Conservation (phyloP, 345 rosid species). For the Rhizophora apiculata region DNA sequence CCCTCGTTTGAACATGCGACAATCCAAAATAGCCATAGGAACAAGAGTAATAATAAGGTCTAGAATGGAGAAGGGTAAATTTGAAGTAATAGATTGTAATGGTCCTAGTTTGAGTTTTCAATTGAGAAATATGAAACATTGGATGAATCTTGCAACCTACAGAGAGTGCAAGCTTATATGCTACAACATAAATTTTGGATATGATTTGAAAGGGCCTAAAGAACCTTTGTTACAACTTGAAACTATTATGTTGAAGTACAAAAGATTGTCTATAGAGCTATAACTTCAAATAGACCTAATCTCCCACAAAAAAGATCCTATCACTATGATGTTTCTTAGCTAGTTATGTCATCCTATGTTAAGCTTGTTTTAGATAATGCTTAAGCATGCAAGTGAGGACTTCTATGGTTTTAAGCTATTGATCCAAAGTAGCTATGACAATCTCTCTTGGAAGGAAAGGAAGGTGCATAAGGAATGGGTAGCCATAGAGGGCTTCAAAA, state of each 20-base stretch:
- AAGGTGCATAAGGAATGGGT: neutral
- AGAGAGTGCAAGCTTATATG: neutral
- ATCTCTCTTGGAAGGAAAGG: neutral
- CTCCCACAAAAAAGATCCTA: neutral
- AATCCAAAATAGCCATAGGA: neutral
- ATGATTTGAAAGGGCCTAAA: neutral
- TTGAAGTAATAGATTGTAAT: neutral
- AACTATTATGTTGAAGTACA: no score
- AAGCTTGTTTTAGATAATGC: neutral
- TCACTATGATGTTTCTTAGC: neutral
- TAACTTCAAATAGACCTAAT: neutral
- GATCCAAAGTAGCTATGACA: neutral
- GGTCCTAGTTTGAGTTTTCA: neutral
- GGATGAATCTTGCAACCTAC: neutral
- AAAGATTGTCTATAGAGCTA: neutral
- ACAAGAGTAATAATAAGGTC: neutral
- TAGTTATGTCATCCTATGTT: neutral
- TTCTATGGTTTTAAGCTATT: neutral
- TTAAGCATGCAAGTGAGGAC: neutral
- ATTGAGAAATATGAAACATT: neutral
- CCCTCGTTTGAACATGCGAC: neutral
- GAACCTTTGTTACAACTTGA: neutral
- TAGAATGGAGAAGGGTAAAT: neutral
- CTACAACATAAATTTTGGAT: neutral
- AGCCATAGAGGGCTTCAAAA: neutral